Conservation (phyloP, 208 protist genomes). For the Acanthamoeba sp. region DNA sequence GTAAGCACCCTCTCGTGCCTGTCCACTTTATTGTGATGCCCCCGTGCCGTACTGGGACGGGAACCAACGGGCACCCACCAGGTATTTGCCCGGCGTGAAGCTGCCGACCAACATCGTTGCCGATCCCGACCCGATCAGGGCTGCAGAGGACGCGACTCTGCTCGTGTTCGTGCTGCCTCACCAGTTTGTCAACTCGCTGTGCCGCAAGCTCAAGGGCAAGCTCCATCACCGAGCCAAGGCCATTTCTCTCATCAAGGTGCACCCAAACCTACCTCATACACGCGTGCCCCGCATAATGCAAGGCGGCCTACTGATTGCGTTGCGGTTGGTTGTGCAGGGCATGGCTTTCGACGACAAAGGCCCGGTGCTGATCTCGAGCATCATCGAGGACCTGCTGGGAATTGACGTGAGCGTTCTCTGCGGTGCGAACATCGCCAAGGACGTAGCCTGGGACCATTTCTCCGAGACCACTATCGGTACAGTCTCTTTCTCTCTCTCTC, state of each 20-base stretch:
- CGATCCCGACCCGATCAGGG: conserved; percentile 76
- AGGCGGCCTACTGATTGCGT: too few relatives aligned
- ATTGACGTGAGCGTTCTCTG: conserved; percentile 81
- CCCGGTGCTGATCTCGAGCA: conserved; percentile 64
- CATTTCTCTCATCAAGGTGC: conserved; percentile 88
- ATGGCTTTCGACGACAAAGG: conserved; percentile 65
- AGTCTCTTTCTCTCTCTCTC: too few relatives aligned
- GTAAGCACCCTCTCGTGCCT: neutral
- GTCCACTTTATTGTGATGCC: neutral
- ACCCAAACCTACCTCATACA: too few relatives aligned
- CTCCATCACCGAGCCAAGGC: conserved; percentile 68
- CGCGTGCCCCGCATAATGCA: neutral
- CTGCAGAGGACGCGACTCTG: conserved; percentile 82
- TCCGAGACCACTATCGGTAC: conserved; percentile 88
- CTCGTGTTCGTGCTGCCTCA: conserved; percentile 83
- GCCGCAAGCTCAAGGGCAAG: conserved; percentile 75
- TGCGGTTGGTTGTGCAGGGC: neutral
- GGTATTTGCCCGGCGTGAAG: conserved; percentile 82
- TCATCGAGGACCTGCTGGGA: conserved; percentile 17
- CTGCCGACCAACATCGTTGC: conserved; percentile 83
- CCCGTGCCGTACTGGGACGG: too few relatives aligned
- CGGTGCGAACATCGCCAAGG: conserved; percentile 89
- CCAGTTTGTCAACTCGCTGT: conserved; percentile 77
- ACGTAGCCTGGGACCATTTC: conserved; percentile 87
- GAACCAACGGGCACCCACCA: neutral